Conservation (phyloP, 2,329 filamentous ascomycete genomes). For the Pyrenophora teres region DNA sequence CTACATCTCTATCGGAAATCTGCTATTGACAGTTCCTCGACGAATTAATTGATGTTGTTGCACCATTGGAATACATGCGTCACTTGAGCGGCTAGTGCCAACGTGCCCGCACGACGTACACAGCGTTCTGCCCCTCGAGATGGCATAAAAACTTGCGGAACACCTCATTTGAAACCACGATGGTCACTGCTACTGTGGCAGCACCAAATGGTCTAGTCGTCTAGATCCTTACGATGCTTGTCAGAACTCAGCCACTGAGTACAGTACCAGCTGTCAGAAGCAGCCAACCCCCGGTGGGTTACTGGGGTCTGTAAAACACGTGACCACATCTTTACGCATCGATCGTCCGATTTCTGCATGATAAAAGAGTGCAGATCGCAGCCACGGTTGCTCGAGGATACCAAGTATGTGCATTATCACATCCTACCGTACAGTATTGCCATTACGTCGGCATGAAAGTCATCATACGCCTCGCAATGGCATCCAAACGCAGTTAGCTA, state of each 20-base stretch:
- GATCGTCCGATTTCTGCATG: background rate
- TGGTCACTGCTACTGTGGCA: constrained; percentile 1
- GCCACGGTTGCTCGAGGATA: constrained; percentile 1
- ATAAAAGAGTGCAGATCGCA: background rate
- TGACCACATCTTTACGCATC: background rate
- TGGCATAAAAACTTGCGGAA: constrained; percentile 1
- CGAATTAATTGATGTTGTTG: background rate
- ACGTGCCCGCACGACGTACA: constrained; percentile 21
- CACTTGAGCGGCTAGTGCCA: constrained; percentile 20
- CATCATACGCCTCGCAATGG: background rate
- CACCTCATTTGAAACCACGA: background rate
- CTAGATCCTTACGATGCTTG: background rate
- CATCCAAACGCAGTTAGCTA: background rate
- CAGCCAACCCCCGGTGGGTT: constrained; percentile 1
- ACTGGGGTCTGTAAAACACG: background rate
- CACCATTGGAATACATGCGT: constrained; percentile 1
- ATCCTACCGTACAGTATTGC: background rate
- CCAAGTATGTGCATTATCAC: constrained; percentile 6
- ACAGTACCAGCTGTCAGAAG: constrained; percentile 6
- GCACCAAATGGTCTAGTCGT: too few relatives aligned
- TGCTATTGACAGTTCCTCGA: background rate
- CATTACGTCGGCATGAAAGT: background rate
- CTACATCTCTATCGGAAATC: background rate
- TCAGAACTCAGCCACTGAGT: constrained; percentile 12
- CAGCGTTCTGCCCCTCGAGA: background rate